Evolutionary conservation across 139 green algal genomes (phyloP), one percentile per base, ranked within the genome.

Genomic region (Dunaliella primolecta): DNA sequence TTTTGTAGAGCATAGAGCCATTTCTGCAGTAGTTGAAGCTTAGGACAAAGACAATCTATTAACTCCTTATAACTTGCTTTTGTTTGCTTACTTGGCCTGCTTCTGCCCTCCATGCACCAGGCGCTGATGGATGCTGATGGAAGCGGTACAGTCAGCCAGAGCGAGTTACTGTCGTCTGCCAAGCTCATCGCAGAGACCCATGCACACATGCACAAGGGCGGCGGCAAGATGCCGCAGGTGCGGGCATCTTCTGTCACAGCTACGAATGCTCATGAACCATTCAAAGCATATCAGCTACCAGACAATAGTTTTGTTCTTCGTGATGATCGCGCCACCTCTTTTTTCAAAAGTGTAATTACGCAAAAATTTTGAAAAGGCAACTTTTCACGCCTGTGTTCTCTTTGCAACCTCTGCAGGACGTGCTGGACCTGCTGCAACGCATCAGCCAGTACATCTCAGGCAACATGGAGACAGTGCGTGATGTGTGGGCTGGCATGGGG

Each of bases 71-170:
- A n/a, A n/a, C n/a, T n/a, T n/a, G n/a, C n/a, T n/a, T n/a, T n/a
- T n/a, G n/a, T n/a, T n/a, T n/a, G n/a, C n/a, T n/a, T n/a, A n/a
- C n/a, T n/a, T n/a, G n/a, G n/a, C n/a, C n/a, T n/a, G n/a, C n/a
- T n/a, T n/a, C n/a, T n/a, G n/a, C n/a, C n/a, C n/a, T n/a, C n/a
- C 15, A 64, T 64, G 7, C 35, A 56, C 0, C 87, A 88, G 83
- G 87, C 85, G n/a, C 82, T 91, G 76, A 86, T 92, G 82, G 89
- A 92, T 72, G 71, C 87, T 34, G 82, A 92, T 71, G 87, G 89
- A 57, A 87, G 91, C 75, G 89, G 89, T 3, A 24, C 75, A 2
- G 83, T 92, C 57, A 85, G 80, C n/a, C 83, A 87, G 74, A 33
- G 86, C 7, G 89, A 92, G 85, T 81, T 92, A 34, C 24, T 88